Evolutionary conservation across 345 rosid species (phyloP).

Genomic region (Anastatica hierochuntica): DNA sequence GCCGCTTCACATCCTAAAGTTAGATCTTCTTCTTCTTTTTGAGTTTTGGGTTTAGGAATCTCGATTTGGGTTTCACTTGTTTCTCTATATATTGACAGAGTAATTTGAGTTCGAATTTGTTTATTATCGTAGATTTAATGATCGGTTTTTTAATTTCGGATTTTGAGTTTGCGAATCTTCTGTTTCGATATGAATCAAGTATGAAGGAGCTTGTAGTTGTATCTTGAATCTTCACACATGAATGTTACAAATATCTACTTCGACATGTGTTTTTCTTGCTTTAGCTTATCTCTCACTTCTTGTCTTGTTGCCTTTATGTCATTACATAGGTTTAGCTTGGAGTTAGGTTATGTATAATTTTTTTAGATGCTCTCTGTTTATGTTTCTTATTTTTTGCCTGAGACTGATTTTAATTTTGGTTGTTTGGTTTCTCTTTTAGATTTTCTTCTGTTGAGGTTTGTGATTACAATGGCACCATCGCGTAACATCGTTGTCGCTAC

Average conservation of each 20-base stretch:
- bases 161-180: too few relatives aligned
- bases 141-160: too few relatives aligned
- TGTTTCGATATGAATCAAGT: too few relatives aligned
- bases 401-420: not conserved
- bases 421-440: not conserved
- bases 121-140: too few relatives aligned
- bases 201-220: too few relatives aligned
- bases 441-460: not conserved
- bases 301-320: not conserved
- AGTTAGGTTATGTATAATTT: not conserved
- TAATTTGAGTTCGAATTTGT: not conserved
- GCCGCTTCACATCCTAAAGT: slow-evolving; percentile 3
- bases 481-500: slow-evolving; percentile 66
- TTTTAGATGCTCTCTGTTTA: not conserved
- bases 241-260: not conserved
- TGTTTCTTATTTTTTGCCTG: not conserved
- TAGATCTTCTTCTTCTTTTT: slow-evolving; percentile 7
- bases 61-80: not conserved
- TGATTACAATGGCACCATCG: slow-evolving; percentile 34
- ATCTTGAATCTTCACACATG: not conserved
- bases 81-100: not conserved
- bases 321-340: not conserved
- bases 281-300: not conserved
- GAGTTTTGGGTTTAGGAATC: not conserved
- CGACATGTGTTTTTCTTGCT: not conserved